Evolutionary conservation across 2,329 filamentous ascomycete species (phyloP).

Genomic region (Fusarium annulatum): DNA sequence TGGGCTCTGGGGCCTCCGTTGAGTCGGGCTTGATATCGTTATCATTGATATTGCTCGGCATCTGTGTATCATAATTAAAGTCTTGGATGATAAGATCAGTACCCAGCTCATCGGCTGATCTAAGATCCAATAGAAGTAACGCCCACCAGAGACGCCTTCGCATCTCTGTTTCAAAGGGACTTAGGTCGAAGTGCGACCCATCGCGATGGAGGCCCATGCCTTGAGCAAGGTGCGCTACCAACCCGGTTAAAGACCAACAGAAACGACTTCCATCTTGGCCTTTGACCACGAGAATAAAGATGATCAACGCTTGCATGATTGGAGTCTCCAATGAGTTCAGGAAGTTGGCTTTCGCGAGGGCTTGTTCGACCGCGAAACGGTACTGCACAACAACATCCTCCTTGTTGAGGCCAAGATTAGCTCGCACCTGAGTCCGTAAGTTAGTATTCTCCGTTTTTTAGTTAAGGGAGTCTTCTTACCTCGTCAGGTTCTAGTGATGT

Average conservation of each 20-base stretch:
- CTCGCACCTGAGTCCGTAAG: conserved; percentile 38
- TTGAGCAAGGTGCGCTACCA: conserved; percentile 68
- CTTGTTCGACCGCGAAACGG: conserved; percentile 66
- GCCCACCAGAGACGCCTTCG: conserved; percentile 71
- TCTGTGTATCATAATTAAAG: conserved; percentile 58
- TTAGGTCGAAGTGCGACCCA: conserved; percentile 60
- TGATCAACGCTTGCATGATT: conserved; percentile 67
- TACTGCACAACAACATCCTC: conserved; percentile 59
- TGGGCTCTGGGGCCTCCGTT: conserved; percentile 59
- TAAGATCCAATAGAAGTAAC: conserved; percentile 67
- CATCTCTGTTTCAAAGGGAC: conserved; percentile 69
- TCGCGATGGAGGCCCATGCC: conserved; percentile 71
- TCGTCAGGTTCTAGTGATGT: conserved; percentile 70
- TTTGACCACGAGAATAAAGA: conserved; percentile 65
- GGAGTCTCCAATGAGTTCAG: conserved; percentile 66
- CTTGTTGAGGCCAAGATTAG: conserved; percentile 58
- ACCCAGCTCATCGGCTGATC: conserved; percentile 65
- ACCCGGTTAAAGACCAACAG: conserved; percentile 69
- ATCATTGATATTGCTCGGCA: conserved; percentile 64
- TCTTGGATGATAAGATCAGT: conserved; percentile 58
- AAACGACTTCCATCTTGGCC: conserved; percentile 62
- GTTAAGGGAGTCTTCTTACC: conserved; percentile 50
- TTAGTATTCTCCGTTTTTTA: not conserved
- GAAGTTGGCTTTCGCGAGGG: conserved; percentile 68
- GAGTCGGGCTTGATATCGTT: conserved; percentile 59